Evolutionary conservation across 139 green algal genomes (phyloP).

Genomic region (Chlorella ohadii): DNA sequence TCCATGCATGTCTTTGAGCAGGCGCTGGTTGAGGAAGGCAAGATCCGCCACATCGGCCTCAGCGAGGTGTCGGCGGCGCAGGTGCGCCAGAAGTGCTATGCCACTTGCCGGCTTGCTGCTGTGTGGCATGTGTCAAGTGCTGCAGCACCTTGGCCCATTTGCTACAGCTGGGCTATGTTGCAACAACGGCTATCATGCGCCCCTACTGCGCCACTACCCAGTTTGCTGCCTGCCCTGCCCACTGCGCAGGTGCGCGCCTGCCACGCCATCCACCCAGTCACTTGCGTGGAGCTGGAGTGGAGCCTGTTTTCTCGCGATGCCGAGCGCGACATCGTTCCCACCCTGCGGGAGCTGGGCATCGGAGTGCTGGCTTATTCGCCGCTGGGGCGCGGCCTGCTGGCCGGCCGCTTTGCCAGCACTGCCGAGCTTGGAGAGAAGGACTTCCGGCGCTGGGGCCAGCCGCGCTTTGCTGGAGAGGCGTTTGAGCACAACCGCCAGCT

Average conservation of each 20-base stretch:
- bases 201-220: too few relatives aligned
- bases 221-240: not conserved
- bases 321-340: constrained; percentile 67
- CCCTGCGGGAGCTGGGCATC: constrained; percentile 71
- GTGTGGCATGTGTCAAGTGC: too few relatives aligned
- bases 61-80: constrained; percentile 62
- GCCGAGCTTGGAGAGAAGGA: constrained; percentile 45
- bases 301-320: constrained; percentile 71
- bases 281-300: constrained; percentile 73
- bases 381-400: constrained; percentile 71
- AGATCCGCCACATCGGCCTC: constrained; percentile 79
- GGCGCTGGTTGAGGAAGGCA: constrained; percentile 69
- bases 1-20: too few relatives aligned
- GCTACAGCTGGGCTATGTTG: not conserved
- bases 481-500: constrained; percentile 63
- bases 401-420: constrained; percentile 36
- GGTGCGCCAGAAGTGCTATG: constrained; percentile 51
- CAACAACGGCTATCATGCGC: too few relatives aligned
- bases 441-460: constrained; percentile 30
- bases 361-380: constrained; percentile 77
- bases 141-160: not conserved
- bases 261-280: constrained; percentile 71
- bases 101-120: too few relatives aligned
- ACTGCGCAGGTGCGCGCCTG: constrained; percentile 65
- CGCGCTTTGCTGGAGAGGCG: constrained; percentile 42